A percentile compares a stretch with the other conserved stretches of the same genome.
Conservation (phyloP, 2,329 filamentous ascomycete genomes). For the Fusarium graminum region DNA sequence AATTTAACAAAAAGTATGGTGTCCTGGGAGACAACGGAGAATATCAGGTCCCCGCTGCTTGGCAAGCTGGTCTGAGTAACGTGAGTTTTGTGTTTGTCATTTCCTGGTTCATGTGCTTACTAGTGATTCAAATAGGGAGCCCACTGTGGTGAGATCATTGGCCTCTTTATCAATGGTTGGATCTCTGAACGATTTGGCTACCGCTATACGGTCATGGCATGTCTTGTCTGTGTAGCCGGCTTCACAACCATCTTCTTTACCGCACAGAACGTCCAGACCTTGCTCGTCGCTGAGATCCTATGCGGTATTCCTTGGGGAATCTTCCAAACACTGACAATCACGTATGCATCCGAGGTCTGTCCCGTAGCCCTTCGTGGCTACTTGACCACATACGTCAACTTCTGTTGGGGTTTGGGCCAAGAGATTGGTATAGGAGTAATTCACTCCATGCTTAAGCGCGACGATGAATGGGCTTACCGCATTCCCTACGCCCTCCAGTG, state of each 20-base stretch:
- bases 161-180: conserved; percentile 74
- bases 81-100: conserved; percentile 47
- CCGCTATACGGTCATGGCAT: conserved; percentile 72
- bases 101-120: conserved; percentile 14
- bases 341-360: conserved; percentile 79
- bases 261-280: conserved; percentile 68
- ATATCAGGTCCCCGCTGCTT: conserved; percentile 70
- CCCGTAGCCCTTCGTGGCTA: conserved; percentile 79
- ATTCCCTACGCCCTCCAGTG: conserved; percentile 81
- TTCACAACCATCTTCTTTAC: conserved; percentile 76
- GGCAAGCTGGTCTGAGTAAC: conserved; percentile 73
- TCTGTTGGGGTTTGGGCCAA: conserved; percentile 83
- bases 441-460: conserved; percentile 72
- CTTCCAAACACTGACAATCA: conserved; percentile 70
- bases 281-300: conserved; percentile 72
- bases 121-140: conserved; percentile 58
- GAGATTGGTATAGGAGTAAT: conserved; percentile 81
- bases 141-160: conserved; percentile 74
- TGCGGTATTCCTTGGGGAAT: conserved; percentile 74
- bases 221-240: conserved; percentile 65
- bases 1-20: conserved; percentile 71
- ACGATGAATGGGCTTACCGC: conserved; percentile 77
- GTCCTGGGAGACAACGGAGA: conserved; percentile 59
- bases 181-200: conserved; percentile 77
- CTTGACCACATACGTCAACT: conserved; percentile 80